phyloP scores from a whole-genome alignment of 2,329 filamentous ascomycete genomes.

The Sarocladium kiliense region DNA sequence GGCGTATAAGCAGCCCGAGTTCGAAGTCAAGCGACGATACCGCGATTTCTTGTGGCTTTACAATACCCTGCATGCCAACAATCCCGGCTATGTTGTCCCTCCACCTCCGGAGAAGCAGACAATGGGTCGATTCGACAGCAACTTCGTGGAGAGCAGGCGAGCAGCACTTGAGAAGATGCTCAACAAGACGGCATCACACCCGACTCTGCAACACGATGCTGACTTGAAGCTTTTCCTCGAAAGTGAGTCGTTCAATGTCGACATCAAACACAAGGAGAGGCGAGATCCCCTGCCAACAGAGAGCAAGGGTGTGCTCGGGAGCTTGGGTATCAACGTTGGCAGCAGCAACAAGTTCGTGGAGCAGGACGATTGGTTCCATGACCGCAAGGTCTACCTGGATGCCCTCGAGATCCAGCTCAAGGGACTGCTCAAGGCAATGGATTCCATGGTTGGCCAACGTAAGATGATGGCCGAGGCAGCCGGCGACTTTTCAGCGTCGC shows the following conservation, averaged over 20 bases:
- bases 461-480: constrained; percentile 92
- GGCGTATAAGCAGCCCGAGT: constrained; percentile 87
- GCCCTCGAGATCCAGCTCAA: constrained; percentile 89
- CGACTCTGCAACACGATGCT: constrained; percentile 84
- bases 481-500: constrained; percentile 84
- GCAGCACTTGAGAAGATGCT: constrained; percentile 95
- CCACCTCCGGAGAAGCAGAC: constrained; percentile 98
- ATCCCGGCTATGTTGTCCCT: constrained; percentile 89
- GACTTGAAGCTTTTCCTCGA: constrained; percentile 96
- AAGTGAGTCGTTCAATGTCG: constrained; percentile 91
- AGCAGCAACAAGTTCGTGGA: constrained; percentile 87
- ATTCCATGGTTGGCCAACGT: constrained; percentile 84
- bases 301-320: constrained; percentile 89
- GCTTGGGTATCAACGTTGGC: constrained; percentile 73
- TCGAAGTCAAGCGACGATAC: constrained; percentile 89
- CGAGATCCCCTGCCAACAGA: constrained; percentile 81
- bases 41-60: constrained; percentile 98
- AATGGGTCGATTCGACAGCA: constrained; percentile 89
- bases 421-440: constrained; percentile 85
- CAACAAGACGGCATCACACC: constrained; percentile 89
- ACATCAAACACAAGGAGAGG: constrained; percentile 96
- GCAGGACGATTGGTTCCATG: constrained; percentile 99
- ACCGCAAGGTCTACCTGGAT: constrained; percentile 90
- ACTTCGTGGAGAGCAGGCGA: constrained; percentile 90
- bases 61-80: constrained; percentile 88